These are phyloP conservation scores for Neofusicoccum sp. DNA, from an alignment of 2,329 filamentous ascomycete genomes.

Conservation along the genomic window DNA sequence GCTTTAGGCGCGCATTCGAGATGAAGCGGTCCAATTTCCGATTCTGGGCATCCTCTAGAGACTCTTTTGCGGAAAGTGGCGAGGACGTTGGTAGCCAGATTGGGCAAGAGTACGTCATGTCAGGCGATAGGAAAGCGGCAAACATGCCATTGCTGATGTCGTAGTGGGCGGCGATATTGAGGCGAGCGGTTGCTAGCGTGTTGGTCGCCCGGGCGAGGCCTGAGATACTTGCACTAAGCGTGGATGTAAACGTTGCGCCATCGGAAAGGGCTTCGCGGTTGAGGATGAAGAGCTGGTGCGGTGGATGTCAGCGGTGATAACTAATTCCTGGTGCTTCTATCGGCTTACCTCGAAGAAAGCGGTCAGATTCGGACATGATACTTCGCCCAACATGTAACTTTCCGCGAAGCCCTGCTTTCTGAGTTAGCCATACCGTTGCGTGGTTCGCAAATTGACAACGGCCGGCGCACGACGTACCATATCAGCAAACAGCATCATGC, in stretches of 20 bases:
- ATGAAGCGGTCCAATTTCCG: slow-evolving; percentile 67
- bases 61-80: slow-evolving; percentile 49
- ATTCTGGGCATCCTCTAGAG: slow-evolving; percentile 64
- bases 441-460: not conserved
- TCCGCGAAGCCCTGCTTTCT: slow-evolving; percentile 61
- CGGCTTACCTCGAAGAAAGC: slow-evolving; percentile 62
- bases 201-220: slow-evolving; percentile 50
- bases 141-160: slow-evolving; percentile 77
- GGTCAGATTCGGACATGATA: slow-evolving; percentile 65
- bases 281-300: slow-evolving; percentile 62
- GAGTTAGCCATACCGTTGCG: not conserved
- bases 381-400: slow-evolving; percentile 70
- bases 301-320: not conserved
- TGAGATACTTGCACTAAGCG: slow-evolving; percentile 57
- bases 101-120: slow-evolving; percentile 75
- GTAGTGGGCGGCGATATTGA: slow-evolving; percentile 72
- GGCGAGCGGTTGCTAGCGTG: slow-evolving; percentile 53
- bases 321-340: not conserved
- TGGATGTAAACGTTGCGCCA: slow-evolving; percentile 61
- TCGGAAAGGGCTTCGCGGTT: slow-evolving; percentile 66
- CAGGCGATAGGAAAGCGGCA: slow-evolving; percentile 67
- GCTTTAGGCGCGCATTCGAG: slow-evolving; percentile 61
- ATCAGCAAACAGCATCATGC: slow-evolving; percentile 66
- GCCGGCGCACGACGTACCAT: slow-evolving; percentile 50
- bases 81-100: slow-evolving; percentile 57